Conservation (phyloP, 176 grass and related monocot genomes). For the Musa beccarii region DNA sequence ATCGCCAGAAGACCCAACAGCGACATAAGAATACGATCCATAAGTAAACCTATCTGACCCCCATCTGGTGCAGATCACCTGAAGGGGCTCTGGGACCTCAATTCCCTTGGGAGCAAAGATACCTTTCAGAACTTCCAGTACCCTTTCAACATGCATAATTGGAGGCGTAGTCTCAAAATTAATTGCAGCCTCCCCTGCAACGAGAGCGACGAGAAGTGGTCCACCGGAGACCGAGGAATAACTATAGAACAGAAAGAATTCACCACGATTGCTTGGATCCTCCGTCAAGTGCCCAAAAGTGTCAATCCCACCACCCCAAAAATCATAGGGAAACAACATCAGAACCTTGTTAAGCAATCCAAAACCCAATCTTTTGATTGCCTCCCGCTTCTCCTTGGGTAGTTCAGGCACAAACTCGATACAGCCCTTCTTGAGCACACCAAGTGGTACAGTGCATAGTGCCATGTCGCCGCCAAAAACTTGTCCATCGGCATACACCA, state of each 20-base stretch:
- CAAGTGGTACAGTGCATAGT: conserved; percentile 83
- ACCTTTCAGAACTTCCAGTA: conserved; percentile 56
- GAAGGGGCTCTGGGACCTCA: conserved; percentile 68
- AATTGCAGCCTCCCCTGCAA: conserved; percentile 88
- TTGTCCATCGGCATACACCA: conserved; percentile 67
- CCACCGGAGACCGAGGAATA: conserved; percentile 92
- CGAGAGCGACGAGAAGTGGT: conserved; percentile 78
- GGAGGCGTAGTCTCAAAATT: conserved; percentile 67
- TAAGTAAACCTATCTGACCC: conserved; percentile 77
- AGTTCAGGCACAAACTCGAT: conserved; percentile 72
- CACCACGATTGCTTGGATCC: conserved; percentile 54
- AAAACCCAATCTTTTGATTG: conserved; percentile 78
- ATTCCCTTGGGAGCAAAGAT: conserved; percentile 90
- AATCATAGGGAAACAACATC: conserved; percentile 72
- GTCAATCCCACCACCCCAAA: conserved; percentile 83
- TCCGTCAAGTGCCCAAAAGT: conserved; percentile 94
- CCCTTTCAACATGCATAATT: conserved; percentile 50
- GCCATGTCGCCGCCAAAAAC: conserved; percentile 81
- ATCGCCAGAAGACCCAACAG: conserved; percentile 79
- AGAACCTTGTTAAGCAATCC: conserved; percentile 91
- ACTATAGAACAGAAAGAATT: conserved; percentile 96
- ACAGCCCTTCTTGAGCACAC: conserved; percentile 67
- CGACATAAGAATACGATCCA: conserved; percentile 89
- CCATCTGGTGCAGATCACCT: conserved; percentile 92
- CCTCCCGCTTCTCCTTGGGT: conserved; percentile 50